phyloP scores from a whole-genome alignment of 176 grass and related monocot genomes.

The Oryza coarctata region DNA sequence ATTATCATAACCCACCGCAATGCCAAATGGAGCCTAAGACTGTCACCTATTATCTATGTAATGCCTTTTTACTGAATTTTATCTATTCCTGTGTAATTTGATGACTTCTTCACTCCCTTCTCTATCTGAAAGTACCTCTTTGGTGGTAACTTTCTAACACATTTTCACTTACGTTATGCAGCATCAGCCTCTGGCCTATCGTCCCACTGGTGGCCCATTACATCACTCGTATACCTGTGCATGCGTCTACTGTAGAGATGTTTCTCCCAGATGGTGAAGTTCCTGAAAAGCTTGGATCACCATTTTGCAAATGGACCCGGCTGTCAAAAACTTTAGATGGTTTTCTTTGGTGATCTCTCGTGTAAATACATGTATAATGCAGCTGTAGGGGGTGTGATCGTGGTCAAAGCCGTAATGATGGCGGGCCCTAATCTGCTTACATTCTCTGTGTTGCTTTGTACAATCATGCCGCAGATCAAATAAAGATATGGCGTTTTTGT shows the following conservation, averaged over 20 bases:
- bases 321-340: not conserved
- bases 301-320: not conserved
- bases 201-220: slow-evolving; percentile 17
- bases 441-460: slow-evolving; percentile 32
- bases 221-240: slow-evolving; percentile 25
- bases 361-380: slow-evolving; percentile 59
- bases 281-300: slow-evolving; percentile 6
- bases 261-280: slow-evolving; percentile 10
- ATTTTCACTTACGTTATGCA: slow-evolving; percentile 29
- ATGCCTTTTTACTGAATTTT: no score
- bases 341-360: not conserved
- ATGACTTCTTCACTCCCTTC: not conserved
- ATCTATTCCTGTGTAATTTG: no score
- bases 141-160: slow-evolving; percentile 11
- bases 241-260: slow-evolving; percentile 29
- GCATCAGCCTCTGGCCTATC: slow-evolving; percentile 4
- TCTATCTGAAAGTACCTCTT: not conserved
- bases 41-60: not conserved
- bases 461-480: slow-evolving; percentile 22
- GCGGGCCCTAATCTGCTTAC: slow-evolving; percentile 39
- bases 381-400: slow-evolving; percentile 27
- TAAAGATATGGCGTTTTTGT: slow-evolving; percentile 31
- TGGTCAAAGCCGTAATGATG: slow-evolving; percentile 51
- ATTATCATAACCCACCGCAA: not conserved
- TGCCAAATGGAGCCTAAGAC: not conserved